Percentiles rank a stretch among this genome's conserved stretches.
Evolutionary conservation across 148 eudicot species (phyloP).

Genomic region (Rheum nobile): DNA sequence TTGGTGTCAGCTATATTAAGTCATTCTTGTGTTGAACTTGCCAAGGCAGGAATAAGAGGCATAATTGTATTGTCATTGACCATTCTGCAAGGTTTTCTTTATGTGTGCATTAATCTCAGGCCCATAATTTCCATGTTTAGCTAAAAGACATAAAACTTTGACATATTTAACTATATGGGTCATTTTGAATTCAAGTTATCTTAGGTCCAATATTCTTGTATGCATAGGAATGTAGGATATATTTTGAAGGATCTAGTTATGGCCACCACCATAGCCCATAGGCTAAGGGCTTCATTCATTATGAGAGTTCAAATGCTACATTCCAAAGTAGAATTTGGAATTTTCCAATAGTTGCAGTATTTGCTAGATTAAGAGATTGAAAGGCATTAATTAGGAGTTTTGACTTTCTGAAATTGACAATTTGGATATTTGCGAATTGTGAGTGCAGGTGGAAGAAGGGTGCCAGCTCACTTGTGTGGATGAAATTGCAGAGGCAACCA

Average conservation of each 20-base stretch:
- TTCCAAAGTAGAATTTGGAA: not conserved
- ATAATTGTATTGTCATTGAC: not conserved
- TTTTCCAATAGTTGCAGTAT: not conserved
- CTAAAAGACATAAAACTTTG: too few species aligned
- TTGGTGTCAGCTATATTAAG: too few species aligned
- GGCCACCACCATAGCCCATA: not conserved
- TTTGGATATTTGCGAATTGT: constrained; percentile 4
- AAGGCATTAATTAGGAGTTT: not conserved
- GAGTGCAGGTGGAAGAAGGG: constrained; percentile 82
- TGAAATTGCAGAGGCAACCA: constrained; percentile 70
- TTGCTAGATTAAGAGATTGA: constrained; percentile 1
- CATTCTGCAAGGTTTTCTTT: not conserved
- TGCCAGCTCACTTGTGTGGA: constrained; percentile 72
- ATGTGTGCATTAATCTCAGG: not conserved
- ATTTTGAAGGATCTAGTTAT: not conserved
- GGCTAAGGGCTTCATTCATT: not conserved
- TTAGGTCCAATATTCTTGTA: not conserved
- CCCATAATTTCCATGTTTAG: too few species aligned
- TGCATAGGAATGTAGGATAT: not conserved
- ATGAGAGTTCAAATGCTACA: not conserved
- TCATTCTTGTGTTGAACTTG: too few species aligned
- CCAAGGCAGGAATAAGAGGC: not conserved
- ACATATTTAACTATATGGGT: too few species aligned
- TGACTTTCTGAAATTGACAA: not conserved
- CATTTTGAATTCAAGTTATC: not conserved